phyloP scores from a whole-genome alignment of 2,329 filamentous ascomycete genomes.

The Claviceps sp. region DNA sequence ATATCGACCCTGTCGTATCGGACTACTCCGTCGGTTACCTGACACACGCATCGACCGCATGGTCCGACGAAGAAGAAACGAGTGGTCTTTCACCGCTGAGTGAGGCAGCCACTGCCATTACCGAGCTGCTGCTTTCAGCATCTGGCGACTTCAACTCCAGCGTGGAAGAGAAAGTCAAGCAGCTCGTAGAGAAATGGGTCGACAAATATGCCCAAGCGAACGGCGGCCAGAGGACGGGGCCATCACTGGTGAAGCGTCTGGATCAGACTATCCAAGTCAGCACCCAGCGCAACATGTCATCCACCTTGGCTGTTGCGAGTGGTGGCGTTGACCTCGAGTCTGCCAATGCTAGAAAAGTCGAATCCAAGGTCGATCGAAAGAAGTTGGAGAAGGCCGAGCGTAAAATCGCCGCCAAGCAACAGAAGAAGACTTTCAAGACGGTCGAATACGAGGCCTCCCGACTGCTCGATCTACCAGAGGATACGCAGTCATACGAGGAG shows the following conservation, averaged over 20 bases:
- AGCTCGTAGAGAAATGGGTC: slow-evolving; percentile 83
- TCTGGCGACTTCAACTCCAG: slow-evolving; percentile 64
- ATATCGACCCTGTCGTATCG: slow-evolving; percentile 77
- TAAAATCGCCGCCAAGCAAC: slow-evolving; percentile 96
- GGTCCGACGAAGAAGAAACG: slow-evolving; percentile 59
- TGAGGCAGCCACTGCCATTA: slow-evolving; percentile 73
- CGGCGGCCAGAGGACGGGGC: slow-evolving; percentile 57
- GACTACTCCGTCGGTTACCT: slow-evolving; percentile 93
- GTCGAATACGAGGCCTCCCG: slow-evolving; percentile 95
- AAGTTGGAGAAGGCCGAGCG: slow-evolving; percentile 97
- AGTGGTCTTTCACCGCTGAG: slow-evolving; percentile 61
- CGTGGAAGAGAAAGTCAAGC: slow-evolving; percentile 65
- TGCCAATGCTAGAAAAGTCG: slow-evolving; percentile 82
- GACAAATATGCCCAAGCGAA: slow-evolving; percentile 63
- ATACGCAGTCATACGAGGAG: slow-evolving; percentile 89
- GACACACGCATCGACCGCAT: slow-evolving; percentile 79
- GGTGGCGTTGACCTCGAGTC: slow-evolving; percentile 86
- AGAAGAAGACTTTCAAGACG: slow-evolving; percentile 95
- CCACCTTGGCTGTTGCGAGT: slow-evolving; percentile 76
- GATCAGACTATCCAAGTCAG: slow-evolving; percentile 94
- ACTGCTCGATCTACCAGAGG: slow-evolving; percentile 69
- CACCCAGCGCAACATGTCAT: slow-evolving; percentile 89
- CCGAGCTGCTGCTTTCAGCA: slow-evolving; percentile 85
- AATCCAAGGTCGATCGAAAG: slow-evolving; percentile 95
- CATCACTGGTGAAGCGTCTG: slow-evolving; percentile 67